Base-by-base conservation (phyloP, 768 basidiomycete species). In the Ramaria sp. region DNA sequence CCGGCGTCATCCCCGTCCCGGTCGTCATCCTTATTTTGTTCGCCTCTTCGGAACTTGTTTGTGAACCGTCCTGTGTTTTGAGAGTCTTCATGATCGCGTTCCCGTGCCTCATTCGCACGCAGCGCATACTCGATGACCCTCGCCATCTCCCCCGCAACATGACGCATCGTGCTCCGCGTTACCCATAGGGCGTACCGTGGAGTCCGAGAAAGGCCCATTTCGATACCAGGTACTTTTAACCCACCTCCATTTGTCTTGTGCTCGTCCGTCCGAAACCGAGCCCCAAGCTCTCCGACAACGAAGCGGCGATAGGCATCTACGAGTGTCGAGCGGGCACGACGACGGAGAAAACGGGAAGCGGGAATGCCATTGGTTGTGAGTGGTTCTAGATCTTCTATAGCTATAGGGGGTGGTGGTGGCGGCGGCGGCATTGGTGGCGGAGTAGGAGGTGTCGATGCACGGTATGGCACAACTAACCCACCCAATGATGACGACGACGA, bases 261-360 rank as follows among this genome's bases (percentile, higher is more conserved):
- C 2, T 27, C 27, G 27, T 5, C 27, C 27, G 27, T 27, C 20
- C 45, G 43, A n/a, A n/a, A 43, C 13, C 54, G 54, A 22, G 31
- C 43, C 17, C 73, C 68, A 22, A 88, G 71, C 59, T 82, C 80
- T 22, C 74, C 65, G n/a, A 84, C 60, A 24, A 86, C 76, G 62
- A 81, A 78, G 22, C 74, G 75, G 34, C 86, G 79, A 64, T 81
- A 88, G 3, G 78, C 73, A 61, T 90, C 84, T 7, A 88, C 74
- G 13, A 88, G 75, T 3, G 75, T 73, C 19, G 85, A 83, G 31
- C 86, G 82, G 4, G 87, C 87, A 46, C 78, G 75, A 37, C 75
- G 71, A 17, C 84, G 79, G 41, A 84, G 75, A 53, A 65, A 65
- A n/a, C 74, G 73, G 19, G 77, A 60, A 65, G 20, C 65, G 58